Evolutionary conservation across 352 stramenopile species (phyloP).

Genomic region (Vaucheria bursata): DNA sequence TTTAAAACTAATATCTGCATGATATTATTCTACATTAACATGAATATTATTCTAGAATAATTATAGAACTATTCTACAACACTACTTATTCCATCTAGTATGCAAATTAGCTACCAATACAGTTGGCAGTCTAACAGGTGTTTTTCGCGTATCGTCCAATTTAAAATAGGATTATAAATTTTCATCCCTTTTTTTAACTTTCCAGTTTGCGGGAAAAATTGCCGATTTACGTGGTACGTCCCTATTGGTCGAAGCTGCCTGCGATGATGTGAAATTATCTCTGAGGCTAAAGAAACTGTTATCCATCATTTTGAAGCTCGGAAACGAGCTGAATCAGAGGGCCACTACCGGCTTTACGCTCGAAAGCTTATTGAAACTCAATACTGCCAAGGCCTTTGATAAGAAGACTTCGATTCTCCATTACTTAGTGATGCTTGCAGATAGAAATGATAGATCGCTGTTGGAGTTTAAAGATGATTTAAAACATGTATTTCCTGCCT

Average conservation of each 20-base stretch:
- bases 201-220: constrained; percentile 53
- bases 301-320: constrained; percentile 90
- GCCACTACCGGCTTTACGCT: constrained; percentile 87
- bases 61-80: too few relatives aligned
- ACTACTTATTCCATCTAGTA: too few relatives aligned
- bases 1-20: too few relatives aligned
- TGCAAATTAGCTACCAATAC: too few relatives aligned
- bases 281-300: constrained; percentile 83
- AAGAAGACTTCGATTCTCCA: constrained; percentile 96
- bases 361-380: constrained; percentile 81
- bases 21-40: too few relatives aligned
- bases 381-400: constrained; percentile 72
- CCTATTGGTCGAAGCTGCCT: constrained; percentile 66
- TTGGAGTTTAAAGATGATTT: constrained; percentile 46
- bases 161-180: neutral
- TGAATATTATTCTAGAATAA: too few relatives aligned
- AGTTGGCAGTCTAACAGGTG: too few relatives aligned
- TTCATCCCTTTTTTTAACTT: too few relatives aligned
- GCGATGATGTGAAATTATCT: constrained; percentile 82
- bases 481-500: constrained; percentile 41
- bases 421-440: constrained; percentile 89
- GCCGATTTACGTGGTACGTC: constrained; percentile 57
- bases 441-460: constrained; percentile 76
- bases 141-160: neutral
- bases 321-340: constrained; percentile 86